These are phyloP conservation scores for Fusarium sp. DNA, from an alignment of 2,329 filamentous ascomycete genomes.

Conservation along the genomic window DNA sequence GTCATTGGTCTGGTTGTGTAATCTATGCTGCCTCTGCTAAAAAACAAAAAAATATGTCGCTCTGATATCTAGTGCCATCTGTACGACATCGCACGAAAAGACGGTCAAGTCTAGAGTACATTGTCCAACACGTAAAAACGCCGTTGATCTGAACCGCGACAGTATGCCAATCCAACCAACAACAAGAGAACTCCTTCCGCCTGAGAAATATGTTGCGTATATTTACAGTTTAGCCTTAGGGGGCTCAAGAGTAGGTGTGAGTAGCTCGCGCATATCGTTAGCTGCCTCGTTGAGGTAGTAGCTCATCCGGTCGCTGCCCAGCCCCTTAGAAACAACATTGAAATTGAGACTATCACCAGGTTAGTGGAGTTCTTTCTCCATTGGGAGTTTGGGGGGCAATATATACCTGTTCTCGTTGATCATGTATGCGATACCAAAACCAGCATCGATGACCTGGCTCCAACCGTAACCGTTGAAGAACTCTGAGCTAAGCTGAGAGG, in stretches of 20 bases:
- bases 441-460: conserved; percentile 96
- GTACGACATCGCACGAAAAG: neutral
- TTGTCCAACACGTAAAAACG: neutral
- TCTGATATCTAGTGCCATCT: conserved; percentile 8
- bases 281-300: conserved; percentile 96
- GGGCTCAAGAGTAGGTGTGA: conserved; percentile 80
- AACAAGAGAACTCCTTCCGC: neutral
- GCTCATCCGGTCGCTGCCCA: conserved; percentile 92
- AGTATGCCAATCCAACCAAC: neutral
- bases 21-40: neutral
- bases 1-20: neutral
- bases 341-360: conserved; percentile 81
- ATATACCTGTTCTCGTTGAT: conserved; percentile 95
- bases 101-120: conserved; percentile 20
- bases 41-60: neutral
- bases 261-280: conserved; percentile 84
- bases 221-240: conserved; percentile 88
- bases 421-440: conserved; percentile 99
- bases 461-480: conserved; percentile 99
- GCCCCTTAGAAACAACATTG: conserved; percentile 93
- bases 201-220: neutral
- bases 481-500: conserved; percentile 90
- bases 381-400: neutral
- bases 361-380: conserved; percentile 10
- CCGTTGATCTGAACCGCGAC: neutral